Evolutionary conservation across 257 asterid species (phyloP), one percentile per base, ranked within the genome.

Genomic region (Salvia rosmarinus): DNA sequence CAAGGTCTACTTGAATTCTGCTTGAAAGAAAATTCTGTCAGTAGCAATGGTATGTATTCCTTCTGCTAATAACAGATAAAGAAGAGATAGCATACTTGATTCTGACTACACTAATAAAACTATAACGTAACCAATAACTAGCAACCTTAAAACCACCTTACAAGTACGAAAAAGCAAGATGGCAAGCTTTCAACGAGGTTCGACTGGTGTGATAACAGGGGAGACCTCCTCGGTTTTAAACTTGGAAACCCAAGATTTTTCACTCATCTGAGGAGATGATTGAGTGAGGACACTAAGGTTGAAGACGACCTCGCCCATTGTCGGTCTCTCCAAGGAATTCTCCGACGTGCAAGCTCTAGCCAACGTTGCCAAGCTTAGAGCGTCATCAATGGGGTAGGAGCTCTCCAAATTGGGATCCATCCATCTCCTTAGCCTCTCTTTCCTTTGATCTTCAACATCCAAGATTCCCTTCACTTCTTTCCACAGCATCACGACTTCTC

Each of bases 271-370:
- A 21, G 85, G 74, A 40, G 89, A 85, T 37, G 95, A 80, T 35
- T 89, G 90, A 68, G 82, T 72, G 10, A 89, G 82, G 59, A 89
- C 81, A 62, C 89, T 71, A 0, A 89, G 79, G 72, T 76, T 83
- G 75, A 91, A 89, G 8, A 87, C 96, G 10, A 91, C 78, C 42
- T 91, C 96, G 2, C 77, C 72, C 95, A 87, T 87, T 63, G 71
- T 67, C 3, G 97, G 97, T 70, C 96, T 79, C 59, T 89, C 91
- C 10, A 80, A 42, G 0, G 88, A 54, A 69, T 73, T 80, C 72
- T 91, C 91, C 0, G 88, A 82, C 6, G 90, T 89, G 70, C 97
- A 89, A 0, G 89, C 95, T 43, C 75, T 82, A 1, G 87, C 96
- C 74, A 91, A 78, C 43, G 70, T 57, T 20, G 92, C 93, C 87